Conservation (phyloP, 179 eudicot genomes). For the Silene noctiflora region DNA sequence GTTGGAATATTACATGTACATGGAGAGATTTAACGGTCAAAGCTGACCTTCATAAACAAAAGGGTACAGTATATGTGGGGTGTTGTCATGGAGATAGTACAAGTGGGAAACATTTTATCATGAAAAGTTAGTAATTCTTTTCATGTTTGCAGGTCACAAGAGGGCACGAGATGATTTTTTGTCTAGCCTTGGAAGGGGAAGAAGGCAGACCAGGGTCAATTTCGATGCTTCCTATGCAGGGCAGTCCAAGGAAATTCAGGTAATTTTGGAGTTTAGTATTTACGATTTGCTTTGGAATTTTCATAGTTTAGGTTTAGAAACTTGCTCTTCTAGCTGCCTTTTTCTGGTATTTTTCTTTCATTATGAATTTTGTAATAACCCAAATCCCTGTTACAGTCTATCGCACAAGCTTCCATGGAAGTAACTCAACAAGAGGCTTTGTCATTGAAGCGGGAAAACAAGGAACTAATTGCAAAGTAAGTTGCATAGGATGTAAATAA, state of each 20-base stretch:
- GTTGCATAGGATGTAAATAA: not conserved
- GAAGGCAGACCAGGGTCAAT: constrained; percentile 23
- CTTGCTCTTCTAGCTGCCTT: not conserved
- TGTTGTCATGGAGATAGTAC: not conserved
- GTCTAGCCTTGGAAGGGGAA: constrained; percentile 36
- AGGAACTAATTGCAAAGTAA: constrained; percentile 19
- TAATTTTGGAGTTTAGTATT: not conserved
- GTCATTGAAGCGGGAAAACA: constrained; percentile 10
- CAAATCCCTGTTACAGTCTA: constrained; percentile 8
- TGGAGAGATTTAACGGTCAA: too few species aligned
- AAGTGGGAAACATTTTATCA: not conserved
- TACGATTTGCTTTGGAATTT: not conserved
- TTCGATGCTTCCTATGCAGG: constrained; percentile 17
- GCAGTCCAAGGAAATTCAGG: constrained; percentile 26
- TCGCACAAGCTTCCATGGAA: not conserved
- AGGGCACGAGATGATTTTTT: constrained; percentile 36
- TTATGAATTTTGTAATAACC: not conserved
- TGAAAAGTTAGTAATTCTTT: constrained; percentile 8
- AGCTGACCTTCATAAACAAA: not conserved
- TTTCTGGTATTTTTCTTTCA: not conserved
- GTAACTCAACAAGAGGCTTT: constrained; percentile 6
- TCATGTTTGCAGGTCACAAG: constrained; percentile 34
- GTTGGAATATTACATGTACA: too few species aligned
- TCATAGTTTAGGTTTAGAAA: not conserved
- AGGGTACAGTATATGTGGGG: not conserved